Evolutionary conservation across 2,329 filamentous ascomycete genomes (phyloP).

Genomic region (Nemania abortiva): DNA sequence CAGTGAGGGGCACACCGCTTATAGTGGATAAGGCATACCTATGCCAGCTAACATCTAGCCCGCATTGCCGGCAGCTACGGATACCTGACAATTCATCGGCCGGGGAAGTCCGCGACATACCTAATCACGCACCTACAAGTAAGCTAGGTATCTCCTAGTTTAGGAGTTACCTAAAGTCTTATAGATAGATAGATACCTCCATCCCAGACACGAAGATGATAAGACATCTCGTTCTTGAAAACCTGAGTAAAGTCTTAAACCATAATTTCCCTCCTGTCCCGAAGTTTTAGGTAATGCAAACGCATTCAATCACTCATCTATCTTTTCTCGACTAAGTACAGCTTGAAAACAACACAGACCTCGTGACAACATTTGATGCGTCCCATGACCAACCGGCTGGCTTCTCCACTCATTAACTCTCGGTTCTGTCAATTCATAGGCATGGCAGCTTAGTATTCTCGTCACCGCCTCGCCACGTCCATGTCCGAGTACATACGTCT

Average conservation of each 20-base stretch:
- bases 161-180: neutral
- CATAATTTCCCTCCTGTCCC: neutral
- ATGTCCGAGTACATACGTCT: conserved; percentile 14
- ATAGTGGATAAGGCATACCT: conserved; percentile 26
- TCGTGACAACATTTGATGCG: conserved; percentile 25
- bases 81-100: neutral
- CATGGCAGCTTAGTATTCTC: neutral
- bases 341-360: conserved; percentile 14
- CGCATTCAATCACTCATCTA: conserved; percentile 2
- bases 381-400: conserved; percentile 28
- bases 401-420: conserved; percentile 20
- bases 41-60: conserved; percentile 3
- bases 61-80: neutral
- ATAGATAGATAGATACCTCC: neutral
- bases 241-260: neutral
- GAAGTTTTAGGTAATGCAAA: neutral
- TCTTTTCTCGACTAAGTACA: neutral
- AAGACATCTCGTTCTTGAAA: neutral
- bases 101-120: conserved; percentile 34
- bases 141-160: neutral
- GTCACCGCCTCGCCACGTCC: conserved; percentile 30
- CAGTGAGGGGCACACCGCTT: conserved; percentile 26
- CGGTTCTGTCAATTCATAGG: conserved; percentile 13
- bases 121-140: neutral
- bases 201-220: neutral